A percentile compares a stretch with the other conserved stretches of the same genome.
Conservation (phyloP, 2,329 filamentous ascomycete species). For the Aspergillus sclerotialis region DNA sequence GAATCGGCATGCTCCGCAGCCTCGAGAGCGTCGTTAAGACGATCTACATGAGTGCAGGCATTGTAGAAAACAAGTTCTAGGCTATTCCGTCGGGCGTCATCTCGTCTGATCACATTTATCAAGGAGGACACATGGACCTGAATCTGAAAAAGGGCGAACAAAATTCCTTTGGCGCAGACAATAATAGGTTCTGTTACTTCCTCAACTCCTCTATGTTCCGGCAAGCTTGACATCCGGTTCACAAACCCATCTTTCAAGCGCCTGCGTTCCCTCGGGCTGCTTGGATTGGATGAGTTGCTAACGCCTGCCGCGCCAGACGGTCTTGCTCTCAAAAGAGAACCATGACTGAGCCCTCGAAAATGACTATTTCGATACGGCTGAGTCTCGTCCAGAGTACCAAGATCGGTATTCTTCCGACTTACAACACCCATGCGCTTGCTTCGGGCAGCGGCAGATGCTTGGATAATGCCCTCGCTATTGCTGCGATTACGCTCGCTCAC, state of each 20-base stretch:
- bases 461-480: constrained; percentile 55
- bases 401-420: constrained; percentile 49
- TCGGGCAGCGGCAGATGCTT: constrained; percentile 38
- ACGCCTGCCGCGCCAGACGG: constrained; percentile 24
- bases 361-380: constrained; percentile 47
- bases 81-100: constrained; percentile 41
- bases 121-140: constrained; percentile 41
- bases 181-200: constrained; percentile 44
- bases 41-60: constrained; percentile 50
- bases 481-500: constrained; percentile 55
- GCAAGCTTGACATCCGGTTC: constrained; percentile 50
- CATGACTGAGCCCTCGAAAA: constrained; percentile 52
- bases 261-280: constrained; percentile 36
- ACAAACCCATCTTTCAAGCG: constrained; percentile 38
- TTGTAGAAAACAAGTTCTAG: constrained; percentile 52
- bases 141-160: constrained; percentile 49
- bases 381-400: constrained; percentile 48
- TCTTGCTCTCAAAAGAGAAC: constrained; percentile 42
- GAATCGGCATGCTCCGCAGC: constrained; percentile 42
- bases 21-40: constrained; percentile 49
- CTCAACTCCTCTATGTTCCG: constrained; percentile 47
- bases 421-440: constrained; percentile 57
- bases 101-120: constrained; percentile 41
- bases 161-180: constrained; percentile 49
- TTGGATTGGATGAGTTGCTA: constrained; percentile 38